A percentile compares a stretch with the other conserved stretches of the same genome.
These are phyloP conservation scores for Pythium monospermum DNA, from an alignment of 352 stramenopile genomes.

Conservation along the genomic window DNA sequence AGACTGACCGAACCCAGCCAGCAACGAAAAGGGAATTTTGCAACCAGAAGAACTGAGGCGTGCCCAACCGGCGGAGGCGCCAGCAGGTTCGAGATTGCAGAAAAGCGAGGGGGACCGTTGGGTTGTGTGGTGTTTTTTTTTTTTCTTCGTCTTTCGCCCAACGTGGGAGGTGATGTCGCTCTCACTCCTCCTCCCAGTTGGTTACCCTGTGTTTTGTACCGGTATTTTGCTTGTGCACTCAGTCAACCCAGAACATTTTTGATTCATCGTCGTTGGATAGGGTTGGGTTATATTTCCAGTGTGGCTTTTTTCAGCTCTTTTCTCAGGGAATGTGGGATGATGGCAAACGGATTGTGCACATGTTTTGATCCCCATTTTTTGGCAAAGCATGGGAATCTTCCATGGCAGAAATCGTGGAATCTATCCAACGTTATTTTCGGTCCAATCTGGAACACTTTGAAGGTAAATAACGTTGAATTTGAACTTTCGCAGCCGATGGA, in stretches of 20 bases:
- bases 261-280: slow-evolving; percentile 21
- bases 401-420: background rate
- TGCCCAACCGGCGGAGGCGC: slow-evolving; percentile 17
- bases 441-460: slow-evolving; percentile 9
- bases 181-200: slow-evolving; percentile 8
- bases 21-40: slow-evolving; percentile 1
- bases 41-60: background rate
- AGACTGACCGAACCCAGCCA: background rate
- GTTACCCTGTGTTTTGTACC: slow-evolving; percentile 6
- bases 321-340: slow-evolving; percentile 16
- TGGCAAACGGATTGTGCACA: background rate
- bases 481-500: too few species aligned
- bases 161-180: too few species aligned
- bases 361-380: background rate
- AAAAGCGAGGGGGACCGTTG: slow-evolving; percentile 23
- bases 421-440: slow-evolving; percentile 9
- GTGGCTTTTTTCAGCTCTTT: slow-evolving; percentile 23
- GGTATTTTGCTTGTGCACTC: too few species aligned
- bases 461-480: slow-evolving; percentile 11
- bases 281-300: slow-evolving; percentile 25
- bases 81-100: slow-evolving; percentile 19
- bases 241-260: slow-evolving; percentile 27
- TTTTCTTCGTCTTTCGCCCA: too few species aligned
- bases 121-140: slow-evolving; percentile 26
- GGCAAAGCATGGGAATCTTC: slow-evolving; percentile 15